phyloP scores from a whole-genome alignment of 2,329 filamentous ascomycete genomes.

The Aspergillus hiratsukae region DNA sequence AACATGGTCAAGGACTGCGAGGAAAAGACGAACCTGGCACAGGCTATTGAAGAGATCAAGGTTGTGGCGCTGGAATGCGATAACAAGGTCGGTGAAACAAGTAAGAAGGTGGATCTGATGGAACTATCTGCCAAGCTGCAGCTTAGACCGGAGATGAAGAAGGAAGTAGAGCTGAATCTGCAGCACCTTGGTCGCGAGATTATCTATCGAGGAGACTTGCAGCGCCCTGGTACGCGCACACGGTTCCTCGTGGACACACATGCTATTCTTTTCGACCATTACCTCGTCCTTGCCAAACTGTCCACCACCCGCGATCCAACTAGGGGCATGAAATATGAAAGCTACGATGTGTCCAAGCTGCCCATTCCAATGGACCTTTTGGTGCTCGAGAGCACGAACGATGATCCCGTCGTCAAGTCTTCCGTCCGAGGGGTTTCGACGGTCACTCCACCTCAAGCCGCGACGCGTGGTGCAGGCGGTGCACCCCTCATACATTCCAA shows the following conservation, averaged over 20 bases:
- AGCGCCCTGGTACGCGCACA: conserved; percentile 78
- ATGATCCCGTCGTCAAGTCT: conserved; percentile 81
- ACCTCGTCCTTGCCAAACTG: conserved; percentile 83
- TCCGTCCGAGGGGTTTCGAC: conserved; percentile 65
- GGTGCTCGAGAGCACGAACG: conserved; percentile 85
- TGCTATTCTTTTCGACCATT: conserved; percentile 92
- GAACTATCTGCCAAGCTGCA: conserved; percentile 80
- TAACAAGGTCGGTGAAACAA: conserved; percentile 84
- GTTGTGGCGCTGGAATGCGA: conserved; percentile 87
- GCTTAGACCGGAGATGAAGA: conserved; percentile 80
- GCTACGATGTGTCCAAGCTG: conserved; percentile 89
- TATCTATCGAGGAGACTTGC: conserved; percentile 82
- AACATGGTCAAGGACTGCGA: conserved; percentile 80
- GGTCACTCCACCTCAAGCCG: conserved; percentile 52
- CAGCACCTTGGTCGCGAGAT: conserved; percentile 91
- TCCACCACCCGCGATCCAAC: conserved; percentile 64
- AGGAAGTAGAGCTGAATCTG: conserved; percentile 75
- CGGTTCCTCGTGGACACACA: conserved; percentile 95
- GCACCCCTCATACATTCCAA: conserved; percentile 55
- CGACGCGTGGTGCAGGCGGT: conserved; percentile 17
- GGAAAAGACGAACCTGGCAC: conserved; percentile 78
- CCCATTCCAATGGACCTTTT: conserved; percentile 96
- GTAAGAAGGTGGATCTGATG: conserved; percentile 81
- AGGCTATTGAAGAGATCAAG: conserved; percentile 88
- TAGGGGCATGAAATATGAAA: conserved; percentile 68